phyloP scores from a whole-genome alignment of 495 filamentous ascomycete species.

The Hypoxylon subgilvum region DNA sequence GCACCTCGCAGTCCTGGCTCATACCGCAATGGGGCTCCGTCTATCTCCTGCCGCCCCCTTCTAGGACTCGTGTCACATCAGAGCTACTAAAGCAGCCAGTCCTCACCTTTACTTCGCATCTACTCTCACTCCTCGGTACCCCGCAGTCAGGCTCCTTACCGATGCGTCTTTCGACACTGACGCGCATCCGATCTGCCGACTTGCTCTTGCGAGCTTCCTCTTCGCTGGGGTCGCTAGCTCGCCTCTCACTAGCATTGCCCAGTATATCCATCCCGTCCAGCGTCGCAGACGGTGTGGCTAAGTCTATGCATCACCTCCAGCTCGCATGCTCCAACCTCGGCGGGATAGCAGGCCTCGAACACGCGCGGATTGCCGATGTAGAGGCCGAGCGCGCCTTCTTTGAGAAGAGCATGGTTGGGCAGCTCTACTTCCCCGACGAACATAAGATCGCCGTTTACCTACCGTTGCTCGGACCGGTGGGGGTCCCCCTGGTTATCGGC shows the following conservation, averaged over 20 bases:
- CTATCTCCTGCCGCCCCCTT: slow-evolving; percentile 70
- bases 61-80: slow-evolving; percentile 44
- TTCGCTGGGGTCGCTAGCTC: slow-evolving; percentile 89
- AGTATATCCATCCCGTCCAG: slow-evolving; percentile 88
- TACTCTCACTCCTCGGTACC: slow-evolving; percentile 85
- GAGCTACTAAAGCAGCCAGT: slow-evolving; percentile 77
- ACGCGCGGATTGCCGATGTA: slow-evolving; percentile 81
- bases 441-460: slow-evolving; percentile 98
- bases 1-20: slow-evolving; percentile 85
- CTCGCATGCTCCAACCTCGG: slow-evolving; percentile 76
- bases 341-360: slow-evolving; percentile 65
- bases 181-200: slow-evolving; percentile 82
- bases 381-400: slow-evolving; percentile 96
- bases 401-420: slow-evolving; percentile 98
- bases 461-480: slow-evolving; percentile 87
- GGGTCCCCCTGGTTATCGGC: slow-evolving; percentile 84
- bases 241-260: slow-evolving; percentile 80
- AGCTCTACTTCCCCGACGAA: slow-evolving; percentile 96
- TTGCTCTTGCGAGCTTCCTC: slow-evolving; percentile 89
- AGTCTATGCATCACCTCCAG: slow-evolving; percentile 76
- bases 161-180: slow-evolving; percentile 81
- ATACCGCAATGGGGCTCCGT: slow-evolving; percentile 98
- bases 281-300: slow-evolving; percentile 83
- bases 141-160: slow-evolving; percentile 81
- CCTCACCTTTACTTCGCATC: slow-evolving; percentile 88